Evolutionary conservation across 257 asterid genomes (phyloP).

Genomic region (Ballota nigra): DNA sequence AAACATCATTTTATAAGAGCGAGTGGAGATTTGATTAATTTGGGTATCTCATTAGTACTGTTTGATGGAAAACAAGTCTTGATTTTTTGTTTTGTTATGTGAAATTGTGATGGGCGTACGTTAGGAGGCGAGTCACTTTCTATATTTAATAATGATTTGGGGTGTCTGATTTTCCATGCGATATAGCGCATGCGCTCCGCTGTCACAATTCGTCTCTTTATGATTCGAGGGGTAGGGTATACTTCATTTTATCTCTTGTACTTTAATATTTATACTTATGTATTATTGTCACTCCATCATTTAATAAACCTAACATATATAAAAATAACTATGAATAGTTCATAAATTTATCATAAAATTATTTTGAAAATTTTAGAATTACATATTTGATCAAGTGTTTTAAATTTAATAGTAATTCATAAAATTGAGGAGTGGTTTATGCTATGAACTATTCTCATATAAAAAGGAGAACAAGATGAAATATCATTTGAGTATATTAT

Average conservation of each 20-base stretch:
- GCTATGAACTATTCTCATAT: too few species aligned
- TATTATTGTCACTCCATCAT: too few species aligned
- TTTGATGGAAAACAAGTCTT: not conserved
- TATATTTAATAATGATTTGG: constrained; percentile 1
- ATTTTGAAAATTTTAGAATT: too few species aligned
- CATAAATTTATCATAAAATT: too few species aligned
- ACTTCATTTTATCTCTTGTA: not conserved
- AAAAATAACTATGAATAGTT: too few species aligned
- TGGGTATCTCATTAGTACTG: not conserved
- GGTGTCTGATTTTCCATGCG: not conserved
- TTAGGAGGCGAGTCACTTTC: constrained; percentile 31
- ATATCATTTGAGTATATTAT: too few species aligned
- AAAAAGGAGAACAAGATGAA: too few species aligned
- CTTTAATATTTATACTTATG: not conserved
- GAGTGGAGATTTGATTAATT: not conserved
- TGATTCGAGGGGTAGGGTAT: not conserved
- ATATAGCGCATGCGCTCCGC: not conserved
- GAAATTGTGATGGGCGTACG: not conserved
- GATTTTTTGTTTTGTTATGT: not conserved
- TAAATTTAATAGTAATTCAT: too few species aligned
- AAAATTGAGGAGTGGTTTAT: too few species aligned
- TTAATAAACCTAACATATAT: too few species aligned
- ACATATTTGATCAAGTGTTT: too few species aligned
- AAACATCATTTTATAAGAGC: too few species aligned
- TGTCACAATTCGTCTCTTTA: constrained; percentile 21